Conservation (phyloP, 208 protist species). For the Polymyxa betae region DNA sequence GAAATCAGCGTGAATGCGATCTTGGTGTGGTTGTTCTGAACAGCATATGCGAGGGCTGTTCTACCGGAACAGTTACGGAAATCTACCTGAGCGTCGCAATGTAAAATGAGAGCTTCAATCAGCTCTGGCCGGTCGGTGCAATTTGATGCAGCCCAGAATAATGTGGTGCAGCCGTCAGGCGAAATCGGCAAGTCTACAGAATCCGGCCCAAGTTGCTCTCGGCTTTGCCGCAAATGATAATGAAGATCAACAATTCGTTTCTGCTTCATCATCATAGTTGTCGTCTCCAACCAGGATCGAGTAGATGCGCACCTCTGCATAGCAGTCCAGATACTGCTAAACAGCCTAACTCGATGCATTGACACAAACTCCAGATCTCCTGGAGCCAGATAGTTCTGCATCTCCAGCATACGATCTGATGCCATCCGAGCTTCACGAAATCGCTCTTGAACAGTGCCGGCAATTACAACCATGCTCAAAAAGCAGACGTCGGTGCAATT, state of each 20-base stretch:
- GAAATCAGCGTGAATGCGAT: background rate
- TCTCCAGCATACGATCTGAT: constrained; percentile 14
- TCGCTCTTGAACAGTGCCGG: background rate
- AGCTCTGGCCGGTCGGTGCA: constrained; percentile 42
- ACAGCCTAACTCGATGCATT: background rate
- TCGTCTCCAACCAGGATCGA: background rate
- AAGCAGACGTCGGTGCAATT: constrained; percentile 45
- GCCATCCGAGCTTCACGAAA: background rate
- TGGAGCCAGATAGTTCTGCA: background rate
- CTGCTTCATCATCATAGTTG: background rate
- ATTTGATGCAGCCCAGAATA: constrained; percentile 34
- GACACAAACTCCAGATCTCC: constrained; percentile 9
- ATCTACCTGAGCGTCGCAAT: background rate
- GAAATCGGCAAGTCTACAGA: background rate
- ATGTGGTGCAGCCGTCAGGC: constrained; percentile 32
- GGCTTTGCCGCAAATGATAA: background rate
- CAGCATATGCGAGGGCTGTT: constrained; percentile 21
- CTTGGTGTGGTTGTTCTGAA: constrained; percentile 39
- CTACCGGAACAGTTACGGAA: background rate
- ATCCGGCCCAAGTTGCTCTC: background rate
- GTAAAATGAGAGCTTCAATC: background rate
- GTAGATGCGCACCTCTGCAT: background rate
- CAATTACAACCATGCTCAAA: constrained; percentile 32
- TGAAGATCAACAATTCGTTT: constrained; percentile 30
- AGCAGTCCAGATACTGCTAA: background rate